Evolutionary conservation across 2,329 filamentous ascomycete genomes (phyloP).

Genomic region (Sphaceloma murrayae): DNA sequence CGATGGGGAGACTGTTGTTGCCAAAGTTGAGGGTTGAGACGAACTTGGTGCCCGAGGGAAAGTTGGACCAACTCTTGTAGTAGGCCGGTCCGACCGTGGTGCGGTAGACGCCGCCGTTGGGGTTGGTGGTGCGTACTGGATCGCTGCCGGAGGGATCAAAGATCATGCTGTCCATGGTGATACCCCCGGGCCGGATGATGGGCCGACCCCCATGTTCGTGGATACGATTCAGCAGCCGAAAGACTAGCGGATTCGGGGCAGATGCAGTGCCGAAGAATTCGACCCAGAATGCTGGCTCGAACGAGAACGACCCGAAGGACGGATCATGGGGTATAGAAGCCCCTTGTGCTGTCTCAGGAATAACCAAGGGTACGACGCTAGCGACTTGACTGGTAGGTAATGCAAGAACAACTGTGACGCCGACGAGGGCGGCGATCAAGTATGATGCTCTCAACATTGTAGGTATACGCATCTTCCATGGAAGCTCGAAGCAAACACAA

Average conservation of each 20-base stretch:
- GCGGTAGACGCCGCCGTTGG: constrained; percentile 24
- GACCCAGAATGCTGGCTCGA: constrained; percentile 28
- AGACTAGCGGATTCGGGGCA: constrained; percentile 23
- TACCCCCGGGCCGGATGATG: constrained; percentile 24
- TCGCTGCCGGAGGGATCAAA: constrained; percentile 23
- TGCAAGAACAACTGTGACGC: too few relatives aligned
- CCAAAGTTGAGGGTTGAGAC: constrained; percentile 27
- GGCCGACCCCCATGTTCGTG: constrained; percentile 25
- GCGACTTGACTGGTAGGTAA: too few relatives aligned
- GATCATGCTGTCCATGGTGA: constrained; percentile 28
- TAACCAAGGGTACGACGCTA: too few relatives aligned
- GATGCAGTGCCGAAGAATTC: constrained; percentile 26
- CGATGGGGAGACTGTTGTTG: constrained; percentile 25
- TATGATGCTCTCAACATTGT: too few relatives aligned
- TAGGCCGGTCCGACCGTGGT: constrained; percentile 26
- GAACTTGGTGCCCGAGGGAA: constrained; percentile 25
- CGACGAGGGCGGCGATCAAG: too few relatives aligned
- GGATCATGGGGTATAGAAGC: constrained; percentile 24
- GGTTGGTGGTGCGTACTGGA: constrained; percentile 23
- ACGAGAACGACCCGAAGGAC: constrained; percentile 25
- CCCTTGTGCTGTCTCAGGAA: constrained; percentile 16
- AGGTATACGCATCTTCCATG: too few relatives aligned
- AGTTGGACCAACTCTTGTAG: constrained; percentile 27
- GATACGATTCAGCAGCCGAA: constrained; percentile 23
- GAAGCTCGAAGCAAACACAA: too few relatives aligned